Evolutionary conservation across 805 yeast genomes (phyloP).

Genomic region (Diddensiella transvaalensis): DNA sequence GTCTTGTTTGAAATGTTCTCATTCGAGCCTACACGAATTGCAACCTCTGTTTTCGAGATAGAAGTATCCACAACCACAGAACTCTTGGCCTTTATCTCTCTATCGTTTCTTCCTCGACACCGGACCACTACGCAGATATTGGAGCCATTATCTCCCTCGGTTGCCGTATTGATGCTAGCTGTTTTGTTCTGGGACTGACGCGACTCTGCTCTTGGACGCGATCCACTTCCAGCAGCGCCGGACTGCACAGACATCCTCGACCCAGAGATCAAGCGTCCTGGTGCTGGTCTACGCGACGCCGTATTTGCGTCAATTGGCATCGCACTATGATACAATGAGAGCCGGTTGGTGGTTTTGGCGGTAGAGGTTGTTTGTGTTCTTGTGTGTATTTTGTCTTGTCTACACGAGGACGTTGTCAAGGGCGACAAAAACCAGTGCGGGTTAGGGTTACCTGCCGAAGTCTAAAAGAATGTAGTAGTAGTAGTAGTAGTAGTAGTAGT

Average conservation of each 20-base stretch:
- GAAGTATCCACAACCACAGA: slow-evolving; percentile 57
- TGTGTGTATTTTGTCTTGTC: too few relatives aligned
- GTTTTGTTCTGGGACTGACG: too few relatives aligned
- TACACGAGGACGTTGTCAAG: neutral
- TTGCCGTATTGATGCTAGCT: neutral
- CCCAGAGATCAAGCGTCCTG: too few relatives aligned
- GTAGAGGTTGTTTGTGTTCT: too few relatives aligned
- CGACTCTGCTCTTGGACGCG: too few relatives aligned
- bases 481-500: too few relatives aligned
- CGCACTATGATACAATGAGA: too few relatives aligned
- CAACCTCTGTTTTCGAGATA: slow-evolving; percentile 47
- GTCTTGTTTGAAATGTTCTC: slow-evolving; percentile 40
- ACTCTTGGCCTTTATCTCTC: slow-evolving; percentile 55
- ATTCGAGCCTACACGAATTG: slow-evolving; percentile 40
- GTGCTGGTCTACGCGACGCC: neutral
- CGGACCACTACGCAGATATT: slow-evolving; percentile 63
- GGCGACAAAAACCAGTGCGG: neutral
- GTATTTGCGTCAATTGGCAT: neutral
- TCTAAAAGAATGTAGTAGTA: too few relatives aligned
- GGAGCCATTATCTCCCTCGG: slow-evolving; percentile 27
- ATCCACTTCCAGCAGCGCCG: too few relatives aligned
- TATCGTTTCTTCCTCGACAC: slow-evolving; percentile 57
- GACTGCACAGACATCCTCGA: too few relatives aligned
- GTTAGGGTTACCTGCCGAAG: too few relatives aligned
- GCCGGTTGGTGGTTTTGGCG: too few relatives aligned